phyloP scores from a whole-genome alignment of 768 basidiomycete species.

The Rhizopogon salebrosus region DNA sequence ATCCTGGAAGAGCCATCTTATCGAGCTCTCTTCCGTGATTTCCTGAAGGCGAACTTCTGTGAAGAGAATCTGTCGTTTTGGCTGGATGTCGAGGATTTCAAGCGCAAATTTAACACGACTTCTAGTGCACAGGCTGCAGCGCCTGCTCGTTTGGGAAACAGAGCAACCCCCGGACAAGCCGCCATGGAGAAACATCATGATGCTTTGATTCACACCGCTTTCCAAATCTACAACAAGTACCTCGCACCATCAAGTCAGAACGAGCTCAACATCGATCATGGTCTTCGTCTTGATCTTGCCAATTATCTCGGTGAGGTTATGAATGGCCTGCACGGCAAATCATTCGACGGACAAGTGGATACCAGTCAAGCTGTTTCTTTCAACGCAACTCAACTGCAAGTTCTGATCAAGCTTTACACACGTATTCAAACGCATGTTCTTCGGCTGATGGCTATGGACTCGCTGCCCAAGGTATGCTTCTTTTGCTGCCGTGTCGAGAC shows the following conservation, averaged over 20 bases:
- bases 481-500: neutral
- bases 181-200: conserved; percentile 99
- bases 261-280: conserved; percentile 98
- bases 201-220: conserved; percentile 89
- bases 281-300: conserved; percentile 88
- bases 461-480: conserved; percentile 82
- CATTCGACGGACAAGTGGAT: conserved; percentile 77
- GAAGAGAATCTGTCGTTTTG: conserved; percentile 98
- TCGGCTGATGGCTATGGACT: conserved; percentile 96
- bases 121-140: conserved; percentile 76
- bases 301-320: conserved; percentile 91
- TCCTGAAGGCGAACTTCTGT: conserved; percentile 90
- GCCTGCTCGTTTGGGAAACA: conserved; percentile 31
- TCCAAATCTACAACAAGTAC: conserved; percentile 91
- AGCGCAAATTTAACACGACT: conserved; percentile 91
- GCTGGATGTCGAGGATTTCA: conserved; percentile 96
- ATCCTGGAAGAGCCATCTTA: conserved; percentile 91
- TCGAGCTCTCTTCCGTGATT: conserved; percentile 89
- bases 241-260: conserved; percentile 92
- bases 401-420: conserved; percentile 89
- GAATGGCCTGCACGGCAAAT: conserved; percentile 67
- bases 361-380: conserved; percentile 75
- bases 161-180: conserved; percentile 63
- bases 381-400: conserved; percentile 94
- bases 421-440: conserved; percentile 97